Percentiles rank a stretch among this genome's conserved stretches.
Conservation (phyloP, 2,329 filamentous ascomycete genomes). For the Graphiopsis chlorocephala region DNA sequence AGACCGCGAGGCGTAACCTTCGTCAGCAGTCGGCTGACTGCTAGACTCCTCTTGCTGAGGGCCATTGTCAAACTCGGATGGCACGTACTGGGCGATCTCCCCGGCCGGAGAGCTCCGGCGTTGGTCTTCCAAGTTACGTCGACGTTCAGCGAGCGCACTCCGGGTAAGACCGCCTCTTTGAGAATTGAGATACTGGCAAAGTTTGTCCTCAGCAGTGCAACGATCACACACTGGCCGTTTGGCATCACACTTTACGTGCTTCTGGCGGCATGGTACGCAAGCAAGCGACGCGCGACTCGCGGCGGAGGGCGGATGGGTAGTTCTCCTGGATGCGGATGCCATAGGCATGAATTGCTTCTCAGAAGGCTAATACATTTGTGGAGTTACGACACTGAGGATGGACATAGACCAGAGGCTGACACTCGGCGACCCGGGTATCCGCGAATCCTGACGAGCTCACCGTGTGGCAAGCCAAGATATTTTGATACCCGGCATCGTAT, state of each 20-base stretch:
- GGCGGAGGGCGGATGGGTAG: not conserved
- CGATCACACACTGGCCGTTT: constrained; percentile 3
- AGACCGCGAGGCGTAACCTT: not conserved
- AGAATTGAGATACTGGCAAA: constrained; percentile 1
- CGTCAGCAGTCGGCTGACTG: not conserved
- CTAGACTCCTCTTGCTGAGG: not conserved
- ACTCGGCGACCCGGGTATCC: not conserved
- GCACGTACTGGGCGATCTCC: not conserved
- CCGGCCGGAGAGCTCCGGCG: not conserved
- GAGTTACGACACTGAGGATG: not conserved
- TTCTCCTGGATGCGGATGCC: not conserved
- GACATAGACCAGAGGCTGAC: not conserved
- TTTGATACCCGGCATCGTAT: not conserved
- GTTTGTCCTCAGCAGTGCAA: constrained; percentile 4
- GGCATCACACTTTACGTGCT: constrained; percentile 10
- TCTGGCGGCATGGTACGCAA: constrained; percentile 8
- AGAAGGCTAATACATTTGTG: not conserved
- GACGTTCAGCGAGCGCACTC: not conserved
- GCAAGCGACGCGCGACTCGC: constrained; percentile 1
- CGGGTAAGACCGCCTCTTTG: not conserved
- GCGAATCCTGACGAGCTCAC: not conserved
- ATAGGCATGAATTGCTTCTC: not conserved
- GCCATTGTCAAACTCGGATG: not conserved
- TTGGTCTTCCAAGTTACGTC: not conserved
- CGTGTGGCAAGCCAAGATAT: not conserved